Base-by-base conservation (phyloP, 108 stramenopile species). In the Schizochytrium sp. region DNA sequence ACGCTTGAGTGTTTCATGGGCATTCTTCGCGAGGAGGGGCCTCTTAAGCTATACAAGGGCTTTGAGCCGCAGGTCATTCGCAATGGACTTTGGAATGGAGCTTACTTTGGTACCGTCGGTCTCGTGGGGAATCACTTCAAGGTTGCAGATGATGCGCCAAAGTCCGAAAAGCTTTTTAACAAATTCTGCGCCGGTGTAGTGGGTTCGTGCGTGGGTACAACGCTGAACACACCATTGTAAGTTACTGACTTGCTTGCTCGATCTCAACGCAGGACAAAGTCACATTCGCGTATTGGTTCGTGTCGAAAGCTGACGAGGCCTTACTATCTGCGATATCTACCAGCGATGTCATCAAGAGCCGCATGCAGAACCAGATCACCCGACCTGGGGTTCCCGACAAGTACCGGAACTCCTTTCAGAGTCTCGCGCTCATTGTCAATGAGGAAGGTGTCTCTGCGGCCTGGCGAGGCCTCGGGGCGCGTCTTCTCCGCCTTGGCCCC, bases 101-200 rank as follows among this genome's bases (percentile, higher is more conserved):
- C 89, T 71, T 92, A 92, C 89, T 92, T 92, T 87, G 92, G 92
- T 25, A 89, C 87, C 87, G 91, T 92, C 25, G 91, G 91, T 10
- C 41, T 91, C 51, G 90, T 90, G 90, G 44, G 48, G 5, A 72
- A 72, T 5, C 8, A 89, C 43, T 72, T 90, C 34, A 19, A 88
- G 16, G 71, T 88, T 5, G 88, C 90, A 6, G 28, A 90, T 29
- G 89, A 59, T 21, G 90, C 87, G 12, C 34, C 89, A 45, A 89
- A 51, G 5, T 5, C 55, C 4, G 88, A 89, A 4, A 88, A 91
- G 87, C 45, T 47, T 6, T 88, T 60, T 21, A 72, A 91, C 71
- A 91, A 91, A 45, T 91, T 92, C 59, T 87, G 87, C 2, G 29
- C 90, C n/a, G 92, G 92, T 12, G 88, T 90, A 19, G 72, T 89